These are phyloP conservation scores for Mycosphaerella sp. DNA, from an alignment of 2,329 filamentous ascomycete genomes.

Conservation along the genomic window DNA sequence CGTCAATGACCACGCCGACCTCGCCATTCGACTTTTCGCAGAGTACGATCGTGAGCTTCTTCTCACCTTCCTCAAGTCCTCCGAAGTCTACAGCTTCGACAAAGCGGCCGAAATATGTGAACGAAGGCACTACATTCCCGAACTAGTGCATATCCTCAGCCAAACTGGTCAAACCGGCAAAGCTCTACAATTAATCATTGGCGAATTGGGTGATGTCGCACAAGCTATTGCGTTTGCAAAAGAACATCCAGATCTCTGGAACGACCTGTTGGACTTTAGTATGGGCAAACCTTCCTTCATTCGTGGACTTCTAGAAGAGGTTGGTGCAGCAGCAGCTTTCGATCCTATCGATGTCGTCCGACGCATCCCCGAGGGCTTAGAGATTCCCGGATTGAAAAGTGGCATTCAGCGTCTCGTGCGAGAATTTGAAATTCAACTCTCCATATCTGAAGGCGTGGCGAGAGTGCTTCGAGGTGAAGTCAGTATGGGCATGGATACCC, in stretches of 20 bases:
- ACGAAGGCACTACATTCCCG: slow-evolving; percentile 70
- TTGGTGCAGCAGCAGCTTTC: slow-evolving; percentile 69
- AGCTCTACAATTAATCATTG: slow-evolving; percentile 86
- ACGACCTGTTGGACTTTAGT: slow-evolving; percentile 86
- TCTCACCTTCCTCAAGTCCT: slow-evolving; percentile 83
- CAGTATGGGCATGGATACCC: slow-evolving; percentile 68
- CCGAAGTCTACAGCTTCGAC: slow-evolving; percentile 75
- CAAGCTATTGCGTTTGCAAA: slow-evolving; percentile 94
- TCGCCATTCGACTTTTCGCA: slow-evolving; percentile 80
- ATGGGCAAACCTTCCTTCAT: slow-evolving; percentile 99
- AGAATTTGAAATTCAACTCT: slow-evolving; percentile 92
- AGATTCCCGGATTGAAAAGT: slow-evolving; percentile 83
- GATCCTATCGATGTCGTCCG: slow-evolving; percentile 85
- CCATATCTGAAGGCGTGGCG: slow-evolving; percentile 84
- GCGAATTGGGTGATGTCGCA: slow-evolving; percentile 81
- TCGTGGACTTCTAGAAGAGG: slow-evolving; percentile 81
- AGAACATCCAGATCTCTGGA: slow-evolving; percentile 87
- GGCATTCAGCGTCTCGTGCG: slow-evolving; percentile 86
- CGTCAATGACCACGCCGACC: slow-evolving; percentile 76
- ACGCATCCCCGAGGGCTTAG: slow-evolving; percentile 84
- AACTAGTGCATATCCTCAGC: slow-evolving; percentile 91
- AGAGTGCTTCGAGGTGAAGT: slow-evolving; percentile 84
- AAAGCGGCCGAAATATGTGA: slow-evolving; percentile 74
- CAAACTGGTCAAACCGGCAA: slow-evolving; percentile 93
- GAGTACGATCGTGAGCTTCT: slow-evolving; percentile 71